Evolutionary conservation across 306 rosid species (phyloP), one percentile per base, ranked within the genome.

Genomic region (Dalbergia cultrata): DNA sequence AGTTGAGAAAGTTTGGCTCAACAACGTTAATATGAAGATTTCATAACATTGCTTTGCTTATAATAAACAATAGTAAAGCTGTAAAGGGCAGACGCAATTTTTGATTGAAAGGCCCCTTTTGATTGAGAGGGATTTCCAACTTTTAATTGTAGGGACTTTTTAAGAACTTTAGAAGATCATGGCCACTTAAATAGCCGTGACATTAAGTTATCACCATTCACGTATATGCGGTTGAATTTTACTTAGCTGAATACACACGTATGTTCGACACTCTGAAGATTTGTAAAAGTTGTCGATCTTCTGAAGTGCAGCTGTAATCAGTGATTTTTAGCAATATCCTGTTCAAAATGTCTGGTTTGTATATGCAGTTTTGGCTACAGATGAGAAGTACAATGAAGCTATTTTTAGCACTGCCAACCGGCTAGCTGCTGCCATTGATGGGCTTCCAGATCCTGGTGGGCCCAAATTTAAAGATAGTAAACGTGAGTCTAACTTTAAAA

Each of bases 311-410:
- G 62, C 31, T 65, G 16, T 70, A 44, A 26, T 73, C 49, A 62
- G 54, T 41, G 5, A 22, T 52, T 39, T 78, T 49, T 52, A 44
- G 9, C 66, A 66, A 18, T 22, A 21, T 44, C 13, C 13, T 8
- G 50, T 37, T 37, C 75, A 53, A 35, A 60, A 67, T 47, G 19
- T 77, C 65, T 81, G 57, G 53, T 82, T 13, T 85, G 43, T 61
- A 22, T 70, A 71, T 86, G 93, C 95, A 95, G 99, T 95, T 45
- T 83, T 95, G 83, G 95, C 99, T 57, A 95, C 97, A 18, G 99
- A 95, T 39, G 99, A 95, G 85, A 95, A 91, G 83, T 95, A 95
- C 90, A 95, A 93, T 37, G 99, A 95, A 83, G 99, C 99, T n/a
- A 69, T 93, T 58, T 77, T 34, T 52, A 92, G 92, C 86, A 87